Conservation (phyloP, 352 stramenopile species). For the Pythium aristosporum region DNA sequence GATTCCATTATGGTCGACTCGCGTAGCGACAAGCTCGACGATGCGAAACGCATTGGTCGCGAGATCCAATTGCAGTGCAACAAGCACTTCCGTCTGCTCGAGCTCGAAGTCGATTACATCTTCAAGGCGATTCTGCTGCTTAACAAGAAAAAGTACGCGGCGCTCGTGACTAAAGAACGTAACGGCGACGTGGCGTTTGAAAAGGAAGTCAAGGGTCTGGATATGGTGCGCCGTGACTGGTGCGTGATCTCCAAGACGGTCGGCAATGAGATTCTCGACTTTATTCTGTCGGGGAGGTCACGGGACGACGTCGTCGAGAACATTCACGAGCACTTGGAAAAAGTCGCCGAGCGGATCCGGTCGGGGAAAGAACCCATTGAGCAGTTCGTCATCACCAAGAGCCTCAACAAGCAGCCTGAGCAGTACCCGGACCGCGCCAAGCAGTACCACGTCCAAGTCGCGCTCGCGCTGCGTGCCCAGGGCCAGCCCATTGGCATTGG, state of each 20-base stretch:
- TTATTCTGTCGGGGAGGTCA: slow-evolving; percentile 94
- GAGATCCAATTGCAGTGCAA: slow-evolving; percentile 99
- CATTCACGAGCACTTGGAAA: slow-evolving; percentile 95
- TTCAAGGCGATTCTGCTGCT: slow-evolving; percentile 99
- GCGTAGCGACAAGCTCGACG: slow-evolving; percentile 90
- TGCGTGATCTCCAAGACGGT: slow-evolving; percentile 98
- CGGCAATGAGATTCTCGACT: slow-evolving; percentile 95
- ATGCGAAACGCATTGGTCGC: slow-evolving; percentile 93
- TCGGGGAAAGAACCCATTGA: slow-evolving; percentile 92
- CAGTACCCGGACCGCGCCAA: slow-evolving; percentile 97
- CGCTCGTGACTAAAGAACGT: slow-evolving; percentile 92
- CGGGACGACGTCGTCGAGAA: slow-evolving; percentile 96
- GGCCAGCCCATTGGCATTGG: slow-evolving; percentile 97
- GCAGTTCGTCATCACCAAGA: slow-evolving; percentile 99
- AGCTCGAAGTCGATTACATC: slow-evolving; percentile 99
- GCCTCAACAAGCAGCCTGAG: slow-evolving; percentile 98
- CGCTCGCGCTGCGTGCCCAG: slow-evolving; percentile 92
- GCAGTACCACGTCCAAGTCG: slow-evolving; percentile 98
- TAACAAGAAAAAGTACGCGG: slow-evolving; percentile 99
- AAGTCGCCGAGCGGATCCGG: slow-evolving; percentile 93
- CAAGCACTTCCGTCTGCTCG: slow-evolving; percentile 98
- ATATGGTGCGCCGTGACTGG: slow-evolving; percentile 98
- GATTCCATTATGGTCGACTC: slow-evolving; percentile 99
- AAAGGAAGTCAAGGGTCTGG: slow-evolving; percentile 98
- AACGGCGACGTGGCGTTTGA: slow-evolving; percentile 74